Conservation (phyloP, 1,284 basidiomycete species). For the Malassezia brasiliensis region DNA sequence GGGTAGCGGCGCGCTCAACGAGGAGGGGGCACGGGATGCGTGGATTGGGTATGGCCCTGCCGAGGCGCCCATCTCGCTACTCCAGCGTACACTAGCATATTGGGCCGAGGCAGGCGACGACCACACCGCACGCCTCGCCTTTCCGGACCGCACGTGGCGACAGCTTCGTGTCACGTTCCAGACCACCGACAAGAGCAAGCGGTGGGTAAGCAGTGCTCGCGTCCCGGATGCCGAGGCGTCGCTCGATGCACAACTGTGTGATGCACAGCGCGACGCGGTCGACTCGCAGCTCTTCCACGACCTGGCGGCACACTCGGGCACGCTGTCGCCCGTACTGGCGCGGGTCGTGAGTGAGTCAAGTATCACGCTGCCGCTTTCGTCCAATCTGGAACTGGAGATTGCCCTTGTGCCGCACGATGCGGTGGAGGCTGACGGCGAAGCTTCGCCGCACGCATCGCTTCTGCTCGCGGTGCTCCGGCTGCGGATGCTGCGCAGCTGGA, state of each 20-base stretch:
- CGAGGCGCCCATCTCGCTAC: constrained; percentile 25
- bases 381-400: constrained; percentile 17
- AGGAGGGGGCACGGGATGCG: constrained; percentile 36
- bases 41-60: constrained; percentile 38
- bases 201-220: constrained; percentile 21
- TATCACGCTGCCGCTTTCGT: constrained; percentile 13
- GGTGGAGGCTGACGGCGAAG: background rate
- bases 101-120: constrained; percentile 21
- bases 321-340: constrained; percentile 20
- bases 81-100: constrained; percentile 29
- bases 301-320: constrained; percentile 23
- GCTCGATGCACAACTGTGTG: constrained; percentile 27
- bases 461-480: constrained; percentile 15
- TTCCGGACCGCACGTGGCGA: constrained; percentile 28
- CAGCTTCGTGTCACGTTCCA: constrained; percentile 23
- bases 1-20: constrained; percentile 29
- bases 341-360: constrained; percentile 20
- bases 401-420: constrained; percentile 13
- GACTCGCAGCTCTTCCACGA: constrained; percentile 32
- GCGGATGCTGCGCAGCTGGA: constrained; percentile 17
- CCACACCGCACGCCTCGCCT: constrained; percentile 17
- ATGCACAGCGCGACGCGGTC: constrained; percentile 27
- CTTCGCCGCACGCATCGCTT: constrained; percentile 7
- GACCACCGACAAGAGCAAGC: background rate
- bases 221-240: background rate